A percentile compares a stretch with the other conserved stretches of the same genome.
Conservation (phyloP, 768 basidiomycete genomes). For the Dacryopinax primogenitus region DNA sequence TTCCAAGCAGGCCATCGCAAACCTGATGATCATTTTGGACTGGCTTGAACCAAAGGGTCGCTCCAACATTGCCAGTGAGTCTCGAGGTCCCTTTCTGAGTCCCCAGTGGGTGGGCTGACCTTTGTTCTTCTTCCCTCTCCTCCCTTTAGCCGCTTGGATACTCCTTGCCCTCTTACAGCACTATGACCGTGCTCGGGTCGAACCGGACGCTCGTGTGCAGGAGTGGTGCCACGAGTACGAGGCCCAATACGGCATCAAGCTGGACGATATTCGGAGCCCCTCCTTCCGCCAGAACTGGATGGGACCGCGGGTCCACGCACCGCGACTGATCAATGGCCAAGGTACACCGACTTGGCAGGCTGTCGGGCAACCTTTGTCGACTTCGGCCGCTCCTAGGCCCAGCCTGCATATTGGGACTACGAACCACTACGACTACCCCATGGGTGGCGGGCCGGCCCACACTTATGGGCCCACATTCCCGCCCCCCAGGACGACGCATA, state of each 20-base stretch:
- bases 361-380: background rate
- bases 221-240: background rate
- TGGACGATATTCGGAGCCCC: background rate
- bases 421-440: slow-evolving; percentile 1
- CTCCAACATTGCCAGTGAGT: slow-evolving; percentile 37
- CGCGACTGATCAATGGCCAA: background rate
- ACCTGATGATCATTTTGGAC: slow-evolving; percentile 31
- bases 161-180: background rate
- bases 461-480: background rate
- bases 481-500: background rate
- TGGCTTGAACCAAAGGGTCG: slow-evolving; percentile 33
- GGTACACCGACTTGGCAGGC: background rate
- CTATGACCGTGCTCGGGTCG: background rate
- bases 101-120: background rate
- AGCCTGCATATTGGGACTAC: background rate
- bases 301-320: background rate
- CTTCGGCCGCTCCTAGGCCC: background rate
- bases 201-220: background rate
- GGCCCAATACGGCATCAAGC: background rate
- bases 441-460: background rate
- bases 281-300: background rate
- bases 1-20: slow-evolving; percentile 30
- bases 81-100: background rate
- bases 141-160: background rate
- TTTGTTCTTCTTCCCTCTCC: background rate